Base-by-base conservation (phyloP, 2,329 filamentous ascomycete species). In the Coleophoma crateriformis region DNA sequence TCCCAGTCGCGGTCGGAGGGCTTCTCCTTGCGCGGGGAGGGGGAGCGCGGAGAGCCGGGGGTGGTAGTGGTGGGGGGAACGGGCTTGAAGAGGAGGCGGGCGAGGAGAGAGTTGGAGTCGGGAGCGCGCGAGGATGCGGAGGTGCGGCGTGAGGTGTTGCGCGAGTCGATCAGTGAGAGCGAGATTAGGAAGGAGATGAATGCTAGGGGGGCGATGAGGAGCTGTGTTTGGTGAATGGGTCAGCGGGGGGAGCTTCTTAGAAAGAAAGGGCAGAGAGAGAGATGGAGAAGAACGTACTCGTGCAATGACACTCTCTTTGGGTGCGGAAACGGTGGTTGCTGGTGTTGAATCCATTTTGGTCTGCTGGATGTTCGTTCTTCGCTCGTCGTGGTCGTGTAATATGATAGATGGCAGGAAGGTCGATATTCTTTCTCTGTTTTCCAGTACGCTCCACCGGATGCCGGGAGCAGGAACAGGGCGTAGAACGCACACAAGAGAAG, bases 151-250 rank as follows among this genome's bases (percentile, higher is more conserved):
- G 45, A 50, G 45, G 57, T 44, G 45, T 62, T 63, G 4, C 51
- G 51, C 1, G 48, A 46, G 44, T 63, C 59, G 51, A 66, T 54
- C 2, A 66, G 54, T 17, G 59, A 58, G 47, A 66, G 62, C 10
- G 63, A 64, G 45, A 66, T 47, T 53, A 66, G 55, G 54, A 65
- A 65, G 38, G 62, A 63, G 44, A 65, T 14, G 51, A 66, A 65
- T 15, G 57, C 58, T 34, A 66, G 45, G 1, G 64, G 63, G 6
- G 63, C 50, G 17, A 66, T 60, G n/a, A 65, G 42, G 8, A 65
- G 49, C 63, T 65, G 19, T 19, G 19, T 19, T 19, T 19, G 27
- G 27, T 7, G 27, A 7, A 10, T 27, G 27, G 7, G 27, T 27
- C 27, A 27, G 27, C 27, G 19, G 42, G 41, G n/a, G n/a, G n/a